phyloP scores from a whole-genome alignment of 192 early-diverging fungal genomes.

The Mortierella antarctica region DNA sequence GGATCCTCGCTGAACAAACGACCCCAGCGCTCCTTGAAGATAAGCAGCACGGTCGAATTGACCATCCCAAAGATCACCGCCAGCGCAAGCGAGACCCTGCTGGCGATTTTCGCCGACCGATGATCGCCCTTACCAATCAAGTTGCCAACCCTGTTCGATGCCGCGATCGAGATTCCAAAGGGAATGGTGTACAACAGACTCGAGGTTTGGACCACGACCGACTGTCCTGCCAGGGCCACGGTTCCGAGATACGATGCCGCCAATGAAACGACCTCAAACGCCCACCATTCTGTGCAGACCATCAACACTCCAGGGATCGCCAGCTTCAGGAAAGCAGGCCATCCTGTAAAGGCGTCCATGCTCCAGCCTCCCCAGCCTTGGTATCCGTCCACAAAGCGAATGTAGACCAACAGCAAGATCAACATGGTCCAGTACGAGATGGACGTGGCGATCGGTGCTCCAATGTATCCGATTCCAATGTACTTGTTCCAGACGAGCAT shows the following conservation, averaged over 20 bases:
- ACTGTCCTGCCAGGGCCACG: slow-evolving; percentile 83
- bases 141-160: slow-evolving; percentile 85
- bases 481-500: slow-evolving; percentile 79
- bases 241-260: slow-evolving; percentile 84
- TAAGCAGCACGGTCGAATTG: slow-evolving; percentile 65
- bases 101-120: slow-evolving; percentile 61
- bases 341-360: slow-evolving; percentile 68
- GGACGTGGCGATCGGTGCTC: slow-evolving; percentile 84
- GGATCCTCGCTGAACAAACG: slow-evolving; percentile 75
- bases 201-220: slow-evolving; percentile 80
- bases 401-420: slow-evolving; percentile 72
- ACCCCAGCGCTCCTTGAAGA: slow-evolving; percentile 67
- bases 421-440: slow-evolving; percentile 84
- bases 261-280: slow-evolving; percentile 80
- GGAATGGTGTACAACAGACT: slow-evolving; percentile 80
- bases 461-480: slow-evolving; percentile 80
- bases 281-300: slow-evolving; percentile 83
- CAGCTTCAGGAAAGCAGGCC: slow-evolving; percentile 71
- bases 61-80: slow-evolving; percentile 61
- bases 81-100: slow-evolving; percentile 61
- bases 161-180: slow-evolving; percentile 82
- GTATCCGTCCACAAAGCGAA: slow-evolving; percentile 67
- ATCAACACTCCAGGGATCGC: slow-evolving; percentile 85
- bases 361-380: slow-evolving; percentile 93
- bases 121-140: slow-evolving; percentile 69